Conservation (phyloP, 768 basidiomycete species). For the Lactarius quietus region DNA sequence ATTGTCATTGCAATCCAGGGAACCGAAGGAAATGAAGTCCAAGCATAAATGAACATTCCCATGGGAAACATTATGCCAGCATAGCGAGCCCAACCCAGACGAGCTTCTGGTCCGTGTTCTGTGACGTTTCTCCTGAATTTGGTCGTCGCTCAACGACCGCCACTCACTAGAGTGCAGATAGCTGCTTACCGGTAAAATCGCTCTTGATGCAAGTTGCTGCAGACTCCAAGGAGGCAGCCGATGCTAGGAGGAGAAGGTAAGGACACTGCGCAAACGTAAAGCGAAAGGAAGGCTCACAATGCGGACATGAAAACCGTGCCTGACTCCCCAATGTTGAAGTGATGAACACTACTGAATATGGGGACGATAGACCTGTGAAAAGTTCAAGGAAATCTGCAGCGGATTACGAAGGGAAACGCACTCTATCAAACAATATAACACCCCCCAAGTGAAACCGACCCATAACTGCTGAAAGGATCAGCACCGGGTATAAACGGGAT, state of each 20-base stretch:
- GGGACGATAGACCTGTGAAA: constrained; percentile 48
- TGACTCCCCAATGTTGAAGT: constrained; percentile 54
- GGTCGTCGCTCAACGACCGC: not conserved
- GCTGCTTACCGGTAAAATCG: constrained; percentile 30
- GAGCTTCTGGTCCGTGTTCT: constrained; percentile 49
- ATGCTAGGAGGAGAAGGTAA: constrained; percentile 39
- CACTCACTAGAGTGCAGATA: not conserved
- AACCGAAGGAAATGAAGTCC: constrained; percentile 52
- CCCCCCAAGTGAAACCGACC: constrained; percentile 74
- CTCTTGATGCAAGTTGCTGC: constrained; percentile 35
- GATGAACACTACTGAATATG: constrained; percentile 54
- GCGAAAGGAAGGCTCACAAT: constrained; percentile 37
- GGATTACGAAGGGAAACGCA: constrained; percentile 28
- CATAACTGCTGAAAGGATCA: constrained; percentile 45
- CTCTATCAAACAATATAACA: constrained; percentile 66
- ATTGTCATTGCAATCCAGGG: constrained; percentile 61
- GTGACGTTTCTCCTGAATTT: constrained; percentile 29
- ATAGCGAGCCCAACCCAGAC: constrained; percentile 54
- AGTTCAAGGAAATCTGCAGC: not conserved
- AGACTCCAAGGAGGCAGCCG: constrained; percentile 38
- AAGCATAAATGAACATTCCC: constrained; percentile 72
- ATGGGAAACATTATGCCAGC: constrained; percentile 52
- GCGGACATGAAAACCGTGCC: constrained; percentile 60
- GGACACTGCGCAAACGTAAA: constrained; percentile 9
- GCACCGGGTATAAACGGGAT: not conserved